phyloP scores from a whole-genome alignment of 495 filamentous ascomycete species.

The Opeltia flavorubescens region DNA sequence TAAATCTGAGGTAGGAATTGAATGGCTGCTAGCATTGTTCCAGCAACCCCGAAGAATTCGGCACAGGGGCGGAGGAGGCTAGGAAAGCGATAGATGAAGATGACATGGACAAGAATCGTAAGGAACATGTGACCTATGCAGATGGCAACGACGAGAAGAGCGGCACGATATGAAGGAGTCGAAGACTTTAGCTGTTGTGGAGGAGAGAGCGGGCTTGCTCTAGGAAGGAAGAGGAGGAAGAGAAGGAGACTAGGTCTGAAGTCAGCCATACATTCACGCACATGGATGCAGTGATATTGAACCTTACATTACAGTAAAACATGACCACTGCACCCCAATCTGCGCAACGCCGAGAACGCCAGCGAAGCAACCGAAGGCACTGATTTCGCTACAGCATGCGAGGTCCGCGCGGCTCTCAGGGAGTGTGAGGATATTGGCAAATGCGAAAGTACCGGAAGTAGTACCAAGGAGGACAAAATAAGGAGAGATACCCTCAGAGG shows the following conservation, averaged over 20 bases:
- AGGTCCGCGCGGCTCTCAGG: slow-evolving; percentile 65
- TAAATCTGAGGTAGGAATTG: slow-evolving; percentile 94
- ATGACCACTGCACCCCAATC: slow-evolving; percentile 79
- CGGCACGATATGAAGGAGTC: slow-evolving; percentile 56
- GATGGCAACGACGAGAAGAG: slow-evolving; percentile 51
- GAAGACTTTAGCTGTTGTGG: slow-evolving; percentile 15
- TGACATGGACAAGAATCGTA: slow-evolving; percentile 49
- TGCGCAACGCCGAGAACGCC: slow-evolving; percentile 78
- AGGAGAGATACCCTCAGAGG: slow-evolving; percentile 91
- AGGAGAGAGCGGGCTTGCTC: slow-evolving; percentile 36
- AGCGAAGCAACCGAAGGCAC: slow-evolving; percentile 68
- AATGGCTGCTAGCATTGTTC: slow-evolving; percentile 64
- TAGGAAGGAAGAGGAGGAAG: slow-evolving; percentile 77
- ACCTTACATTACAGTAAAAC: slow-evolving; percentile 78
- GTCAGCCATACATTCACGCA: not conserved
- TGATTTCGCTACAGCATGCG: slow-evolving; percentile 68
- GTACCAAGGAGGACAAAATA: slow-evolving; percentile 86
- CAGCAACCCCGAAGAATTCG: slow-evolving; percentile 63
- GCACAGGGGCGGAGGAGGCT: slow-evolving; percentile 57
- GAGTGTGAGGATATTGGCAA: slow-evolving; percentile 81
- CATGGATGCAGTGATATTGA: not conserved
- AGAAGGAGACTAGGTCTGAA: slow-evolving; percentile 47
- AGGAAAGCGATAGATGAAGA: slow-evolving; percentile 43
- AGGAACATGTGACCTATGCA: slow-evolving; percentile 58
- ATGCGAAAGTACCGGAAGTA: slow-evolving; percentile 71